These are phyloP conservation scores for Circinella minor DNA, from an alignment of 371 early-diverging fungal genomes.

Conservation along the genomic window DNA sequence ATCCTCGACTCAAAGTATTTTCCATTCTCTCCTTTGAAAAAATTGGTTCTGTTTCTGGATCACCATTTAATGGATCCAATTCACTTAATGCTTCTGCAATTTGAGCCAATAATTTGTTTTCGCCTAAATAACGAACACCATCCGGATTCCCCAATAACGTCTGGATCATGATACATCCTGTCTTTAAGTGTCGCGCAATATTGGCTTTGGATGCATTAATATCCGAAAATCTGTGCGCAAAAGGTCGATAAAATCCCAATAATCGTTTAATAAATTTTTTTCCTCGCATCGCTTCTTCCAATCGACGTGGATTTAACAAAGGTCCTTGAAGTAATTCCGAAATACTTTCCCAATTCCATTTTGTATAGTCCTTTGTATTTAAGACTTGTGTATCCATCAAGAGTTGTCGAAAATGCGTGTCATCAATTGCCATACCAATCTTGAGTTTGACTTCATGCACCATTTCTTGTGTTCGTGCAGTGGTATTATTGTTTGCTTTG, in stretches of 20 bases:
- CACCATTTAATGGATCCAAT: constrained; percentile 61
- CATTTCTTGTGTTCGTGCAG: constrained; percentile 50
- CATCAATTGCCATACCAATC: constrained; percentile 81
- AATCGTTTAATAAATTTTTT: constrained; percentile 81
- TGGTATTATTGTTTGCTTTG: constrained; percentile 16
- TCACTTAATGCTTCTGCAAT: constrained; percentile 75
- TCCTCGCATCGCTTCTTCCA: constrained; percentile 80
- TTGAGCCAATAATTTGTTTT: constrained; percentile 70
- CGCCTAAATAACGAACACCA: constrained; percentile 71
- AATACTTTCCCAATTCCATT: constrained; percentile 87
- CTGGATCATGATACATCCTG: constrained; percentile 69
- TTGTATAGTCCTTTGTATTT: constrained; percentile 73
- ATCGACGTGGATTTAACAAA: constrained; percentile 67
- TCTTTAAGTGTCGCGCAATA: constrained; percentile 57
- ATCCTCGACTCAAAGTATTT: constrained; percentile 72
- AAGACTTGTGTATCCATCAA: constrained; percentile 78
- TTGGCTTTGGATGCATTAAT: constrained; percentile 57
- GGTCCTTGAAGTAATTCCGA: constrained; percentile 80
- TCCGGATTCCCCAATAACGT: constrained; percentile 65
- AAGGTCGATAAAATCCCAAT: constrained; percentile 78
- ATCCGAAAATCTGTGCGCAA: constrained; percentile 75
- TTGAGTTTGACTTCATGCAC: constrained; percentile 71
- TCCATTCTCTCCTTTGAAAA: constrained; percentile 83
- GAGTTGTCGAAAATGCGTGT: constrained; percentile 66
- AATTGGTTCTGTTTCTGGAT: constrained; percentile 65